These are phyloP conservation scores for Leucocoprinus sp. DNA, from an alignment of 768 basidiomycete species.

Conservation along the genomic window DNA sequence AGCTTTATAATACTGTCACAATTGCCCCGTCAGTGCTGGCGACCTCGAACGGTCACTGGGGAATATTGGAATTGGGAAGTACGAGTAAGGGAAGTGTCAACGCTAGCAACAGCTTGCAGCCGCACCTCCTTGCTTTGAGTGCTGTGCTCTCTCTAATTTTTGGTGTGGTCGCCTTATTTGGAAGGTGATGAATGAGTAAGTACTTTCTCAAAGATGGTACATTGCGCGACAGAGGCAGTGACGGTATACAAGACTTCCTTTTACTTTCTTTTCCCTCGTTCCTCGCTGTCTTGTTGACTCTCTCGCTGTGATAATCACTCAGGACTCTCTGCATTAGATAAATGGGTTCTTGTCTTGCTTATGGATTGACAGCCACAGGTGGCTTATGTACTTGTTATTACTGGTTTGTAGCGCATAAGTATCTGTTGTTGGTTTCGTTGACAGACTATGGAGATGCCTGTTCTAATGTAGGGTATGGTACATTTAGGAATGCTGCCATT, in stretches of 20 bases:
- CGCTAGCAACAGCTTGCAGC: constrained; percentile 6
- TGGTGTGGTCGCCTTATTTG: background rate
- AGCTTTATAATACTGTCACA: constrained; percentile 41
- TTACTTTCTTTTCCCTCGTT: background rate
- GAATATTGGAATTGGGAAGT: constrained; percentile 25
- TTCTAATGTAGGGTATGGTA: too few relatives aligned
- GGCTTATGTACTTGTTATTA: too few relatives aligned
- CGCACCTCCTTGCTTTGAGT: constrained; percentile 2
- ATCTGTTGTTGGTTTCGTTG: too few relatives aligned
- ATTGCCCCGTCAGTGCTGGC: constrained; percentile 47
- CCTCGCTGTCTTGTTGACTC: background rate
- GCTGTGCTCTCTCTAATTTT: constrained; percentile 1
- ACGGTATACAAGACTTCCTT: background rate
- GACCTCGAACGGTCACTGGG: constrained; percentile 52
- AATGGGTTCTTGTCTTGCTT: background rate
- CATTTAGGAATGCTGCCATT: too few relatives aligned
- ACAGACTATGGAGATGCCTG: too few relatives aligned
- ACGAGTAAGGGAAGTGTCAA: constrained; percentile 29
- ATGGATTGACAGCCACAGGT: too few relatives aligned
- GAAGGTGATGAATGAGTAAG: constrained; percentile 5
- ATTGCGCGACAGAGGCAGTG: too few relatives aligned
- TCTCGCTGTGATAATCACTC: background rate
- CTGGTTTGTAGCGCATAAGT: too few relatives aligned
- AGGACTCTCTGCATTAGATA: background rate
- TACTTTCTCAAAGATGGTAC: too few relatives aligned